Base-by-base conservation (phyloP, 768 basidiomycete genomes). In the Saitozyma podzolica region DNA sequence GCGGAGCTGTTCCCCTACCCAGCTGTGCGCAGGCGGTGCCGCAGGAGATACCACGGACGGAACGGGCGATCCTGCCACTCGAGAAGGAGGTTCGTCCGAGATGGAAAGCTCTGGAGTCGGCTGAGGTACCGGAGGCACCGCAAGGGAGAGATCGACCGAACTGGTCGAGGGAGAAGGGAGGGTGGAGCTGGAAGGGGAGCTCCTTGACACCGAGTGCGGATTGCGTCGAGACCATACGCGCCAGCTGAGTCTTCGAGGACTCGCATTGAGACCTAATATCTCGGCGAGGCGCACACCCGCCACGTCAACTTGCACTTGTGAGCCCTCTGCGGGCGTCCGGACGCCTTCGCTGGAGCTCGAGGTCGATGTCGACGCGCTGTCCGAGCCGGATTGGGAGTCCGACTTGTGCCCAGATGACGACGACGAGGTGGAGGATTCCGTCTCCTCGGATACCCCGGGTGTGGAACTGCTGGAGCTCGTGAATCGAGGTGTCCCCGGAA, bases 1-100 rank as follows among this genome's bases (percentile, higher is more conserved):
- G 7, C 72, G 67, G 10, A 75, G 65, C 43, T 67, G 69, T 10
- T 75, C 73, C 29, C 59, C 59, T 53, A 60, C 52, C 59, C 59
- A 60, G 9, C 50, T 43, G 52, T 54, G 53, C 6, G 59, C 50
- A 1, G 20, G 14, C 13, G 13, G 13, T 11, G 13, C n/a, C n/a
- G 45, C 13, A 47, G 42, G 14, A n/a, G 60, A 57, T 10, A 57
- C 54, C 16, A 16, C 45, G 3, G 65, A 58, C 39, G 48, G 59
- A 4, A 48, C 50, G 14, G 59, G 59, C 7, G 51, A n/a, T 20
- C 50, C 43, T 11, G 40, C 17, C 9, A 60, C 39, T 19, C 59
- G 50, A 16, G 59, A 60, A 9, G 52, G 51, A 20, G 51, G 40
- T 17, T 60, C 59, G 42, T 17, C 52, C 8, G 19, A 16, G 9